A percentile compares a stretch with the other conserved stretches of the same genome.
Evolutionary conservation across 805 yeast species (phyloP).

Genomic region (Ogataea nonfermentans): DNA sequence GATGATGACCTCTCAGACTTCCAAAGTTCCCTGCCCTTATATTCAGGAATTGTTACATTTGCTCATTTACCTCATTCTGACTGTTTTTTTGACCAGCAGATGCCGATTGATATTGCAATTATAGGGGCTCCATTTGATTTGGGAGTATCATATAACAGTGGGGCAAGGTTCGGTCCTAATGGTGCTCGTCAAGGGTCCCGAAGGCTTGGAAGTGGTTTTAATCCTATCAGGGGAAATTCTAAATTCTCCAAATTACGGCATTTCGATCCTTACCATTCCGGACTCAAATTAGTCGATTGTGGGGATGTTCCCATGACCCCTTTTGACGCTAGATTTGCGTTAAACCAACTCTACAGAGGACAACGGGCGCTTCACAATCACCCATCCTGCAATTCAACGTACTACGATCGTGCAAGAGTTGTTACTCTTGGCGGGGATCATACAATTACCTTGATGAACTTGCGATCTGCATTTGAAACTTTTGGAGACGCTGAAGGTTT

Average conservation of each 20-base stretch:
- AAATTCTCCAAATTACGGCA: conserved; percentile 36
- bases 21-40: conserved; percentile 20
- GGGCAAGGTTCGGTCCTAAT: conserved; percentile 60
- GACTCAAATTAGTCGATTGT: conserved; percentile 48
- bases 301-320: conserved; percentile 63
- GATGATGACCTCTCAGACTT: conserved; percentile 38
- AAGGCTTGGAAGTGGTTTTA: conserved; percentile 42
- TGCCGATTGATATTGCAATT: conserved; percentile 49
- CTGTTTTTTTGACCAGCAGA: conserved; percentile 22
- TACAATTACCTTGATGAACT: conserved; percentile 48
- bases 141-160: conserved; percentile 54
- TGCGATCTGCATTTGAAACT: conserved; percentile 46
- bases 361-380: conserved; percentile 47
- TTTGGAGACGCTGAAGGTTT: conserved; percentile 42
- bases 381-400: conserved; percentile 20
- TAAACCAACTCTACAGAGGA: conserved; percentile 55
- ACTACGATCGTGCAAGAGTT: conserved; percentile 32
- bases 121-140: conserved; percentile 47
- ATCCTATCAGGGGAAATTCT: conserved; percentile 38
- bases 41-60: conserved; percentile 55
- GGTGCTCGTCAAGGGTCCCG: conserved; percentile 43
- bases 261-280: conserved; percentile 43
- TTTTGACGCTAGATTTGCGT: conserved; percentile 55
- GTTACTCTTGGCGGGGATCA: conserved; percentile 60
- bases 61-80: conserved; percentile 38